Conservation (phyloP, 75 land plant species). For the Selaginella tamariscina region DNA sequence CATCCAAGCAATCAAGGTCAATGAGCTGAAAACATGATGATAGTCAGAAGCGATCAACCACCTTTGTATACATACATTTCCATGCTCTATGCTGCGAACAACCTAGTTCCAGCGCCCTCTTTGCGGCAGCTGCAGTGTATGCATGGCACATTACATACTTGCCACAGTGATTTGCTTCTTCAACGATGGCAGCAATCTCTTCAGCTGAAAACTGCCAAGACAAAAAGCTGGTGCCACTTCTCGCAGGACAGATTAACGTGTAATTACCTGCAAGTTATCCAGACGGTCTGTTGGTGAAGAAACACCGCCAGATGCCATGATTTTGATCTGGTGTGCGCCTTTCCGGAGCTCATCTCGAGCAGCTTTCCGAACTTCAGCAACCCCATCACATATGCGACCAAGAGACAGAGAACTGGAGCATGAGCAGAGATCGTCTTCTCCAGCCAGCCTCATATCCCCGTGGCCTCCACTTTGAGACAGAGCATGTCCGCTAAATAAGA, state of each 20-base stretch:
- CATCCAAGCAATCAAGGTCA: background rate
- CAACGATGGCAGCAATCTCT: slow-evolving; percentile 28
- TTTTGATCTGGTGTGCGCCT: slow-evolving; percentile 30
- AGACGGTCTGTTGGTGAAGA: slow-evolving; percentile 27
- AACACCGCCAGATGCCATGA: slow-evolving; percentile 32
- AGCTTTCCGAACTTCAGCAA: slow-evolving; percentile 19
- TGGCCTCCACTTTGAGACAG: slow-evolving; percentile 30
- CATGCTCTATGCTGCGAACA: slow-evolving; percentile 33
- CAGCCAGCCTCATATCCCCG: slow-evolving; percentile 25
- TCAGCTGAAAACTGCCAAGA: slow-evolving; percentile 20
- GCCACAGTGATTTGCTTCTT: slow-evolving; percentile 24
- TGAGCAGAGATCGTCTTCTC: slow-evolving; percentile 21
- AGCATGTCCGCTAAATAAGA: slow-evolving; percentile 21
- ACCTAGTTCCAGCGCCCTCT: slow-evolving; percentile 25
- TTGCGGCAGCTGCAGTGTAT: slow-evolving; percentile 26
- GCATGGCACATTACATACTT: slow-evolving; percentile 29
- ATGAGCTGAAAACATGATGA: slow-evolving; percentile 6
- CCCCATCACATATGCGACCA: slow-evolving; percentile 30
- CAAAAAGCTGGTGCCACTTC: slow-evolving; percentile 4
- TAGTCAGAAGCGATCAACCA: background rate
- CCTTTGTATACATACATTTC: slow-evolving; percentile 16
- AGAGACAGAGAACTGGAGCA: slow-evolving; percentile 12
- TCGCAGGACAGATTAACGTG: background rate
- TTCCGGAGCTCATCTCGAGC: slow-evolving; percentile 31
- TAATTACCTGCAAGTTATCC: slow-evolving; percentile 19